Percentiles rank a stretch among this genome's conserved stretches.
phyloP scores from a whole-genome alignment of 306 rosid genomes.

The Castanea sativa region DNA sequence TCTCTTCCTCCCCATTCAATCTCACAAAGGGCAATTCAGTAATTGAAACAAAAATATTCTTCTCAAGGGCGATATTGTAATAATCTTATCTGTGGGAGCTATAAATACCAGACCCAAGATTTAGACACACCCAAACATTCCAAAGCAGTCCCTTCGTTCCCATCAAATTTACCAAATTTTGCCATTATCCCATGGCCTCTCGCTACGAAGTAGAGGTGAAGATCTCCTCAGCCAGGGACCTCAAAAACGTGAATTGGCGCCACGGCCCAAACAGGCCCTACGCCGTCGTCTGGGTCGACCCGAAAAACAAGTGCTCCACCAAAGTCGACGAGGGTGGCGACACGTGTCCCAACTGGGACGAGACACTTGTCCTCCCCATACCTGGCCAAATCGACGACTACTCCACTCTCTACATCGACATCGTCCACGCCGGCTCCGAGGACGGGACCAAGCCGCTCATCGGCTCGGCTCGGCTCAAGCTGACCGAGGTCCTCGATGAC shows the following conservation, averaged over 20 bases:
- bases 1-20: not conserved
- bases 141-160: not conserved
- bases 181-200: conserved; percentile 43
- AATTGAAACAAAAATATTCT: not conserved
- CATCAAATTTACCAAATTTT: not conserved
- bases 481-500: conserved; percentile 47
- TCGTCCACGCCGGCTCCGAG: conserved; percentile 68
- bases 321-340: conserved; percentile 57
- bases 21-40: not conserved
- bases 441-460: conserved; percentile 69
- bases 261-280: conserved; percentile 61
- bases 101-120: not conserved
- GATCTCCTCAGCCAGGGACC: conserved; percentile 47
- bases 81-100: not conserved
- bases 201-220: conserved; percentile 59
- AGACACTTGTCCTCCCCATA: conserved; percentile 50
- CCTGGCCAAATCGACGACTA: conserved; percentile 49
- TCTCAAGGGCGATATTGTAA: no score
- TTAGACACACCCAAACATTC: not conserved
- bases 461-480: conserved; percentile 65
- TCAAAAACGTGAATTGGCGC: conserved; percentile 93
- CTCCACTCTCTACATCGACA: conserved; percentile 51
- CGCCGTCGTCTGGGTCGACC: conserved; percentile 85
- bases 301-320: conserved; percentile 47
- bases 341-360: conserved; percentile 65